Percentiles rank a stretch among this genome's conserved stretches.
Conservation (phyloP, 208 protist species). For the Leishmania martiniquensis region DNA sequence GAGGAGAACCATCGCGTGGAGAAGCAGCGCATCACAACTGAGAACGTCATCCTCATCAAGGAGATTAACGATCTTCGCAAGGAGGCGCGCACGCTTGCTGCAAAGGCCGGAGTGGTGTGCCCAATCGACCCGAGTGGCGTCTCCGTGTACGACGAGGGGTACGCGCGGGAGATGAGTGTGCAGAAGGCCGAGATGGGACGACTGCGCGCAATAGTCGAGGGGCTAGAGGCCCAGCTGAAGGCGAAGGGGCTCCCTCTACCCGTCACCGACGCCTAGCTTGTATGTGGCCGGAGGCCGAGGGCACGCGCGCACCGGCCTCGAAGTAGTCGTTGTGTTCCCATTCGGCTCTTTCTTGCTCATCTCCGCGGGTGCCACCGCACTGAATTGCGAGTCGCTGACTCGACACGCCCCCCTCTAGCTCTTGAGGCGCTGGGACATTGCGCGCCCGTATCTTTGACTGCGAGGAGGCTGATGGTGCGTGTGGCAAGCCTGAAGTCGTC, state of each 20-base stretch:
- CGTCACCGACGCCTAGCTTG: slow-evolving; percentile 15
- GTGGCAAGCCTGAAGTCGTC: background rate
- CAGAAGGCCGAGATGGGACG: slow-evolving; percentile 87
- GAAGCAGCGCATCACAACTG: slow-evolving; percentile 92
- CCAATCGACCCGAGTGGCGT: slow-evolving; percentile 49
- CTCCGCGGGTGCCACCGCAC: background rate
- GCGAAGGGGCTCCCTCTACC: slow-evolving; percentile 69
- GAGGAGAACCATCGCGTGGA: slow-evolving; percentile 92
- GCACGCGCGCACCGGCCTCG: no score
- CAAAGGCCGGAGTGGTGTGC: slow-evolving; percentile 61
- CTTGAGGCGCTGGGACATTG: background rate
- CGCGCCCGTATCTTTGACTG: background rate
- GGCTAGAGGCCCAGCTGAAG: slow-evolving; percentile 74
- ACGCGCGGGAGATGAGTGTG: slow-evolving; percentile 80
- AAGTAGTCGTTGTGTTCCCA: background rate
- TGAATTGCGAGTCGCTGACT: background rate
- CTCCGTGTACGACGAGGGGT: slow-evolving; percentile 74
- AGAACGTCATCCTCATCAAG: slow-evolving; percentile 96
- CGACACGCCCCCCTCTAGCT: background rate
- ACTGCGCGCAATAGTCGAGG: slow-evolving; percentile 62
- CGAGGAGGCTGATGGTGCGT: background rate
- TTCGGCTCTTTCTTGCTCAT: background rate
- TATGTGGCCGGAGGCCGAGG: background rate
- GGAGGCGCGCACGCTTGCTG: slow-evolving; percentile 91
- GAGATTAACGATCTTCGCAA: slow-evolving; percentile 97